Evolutionary conservation across 2,329 filamentous ascomycete species (phyloP), one percentile per base, ranked within the genome.

Genomic region (Claviceps sorghi): DNA sequence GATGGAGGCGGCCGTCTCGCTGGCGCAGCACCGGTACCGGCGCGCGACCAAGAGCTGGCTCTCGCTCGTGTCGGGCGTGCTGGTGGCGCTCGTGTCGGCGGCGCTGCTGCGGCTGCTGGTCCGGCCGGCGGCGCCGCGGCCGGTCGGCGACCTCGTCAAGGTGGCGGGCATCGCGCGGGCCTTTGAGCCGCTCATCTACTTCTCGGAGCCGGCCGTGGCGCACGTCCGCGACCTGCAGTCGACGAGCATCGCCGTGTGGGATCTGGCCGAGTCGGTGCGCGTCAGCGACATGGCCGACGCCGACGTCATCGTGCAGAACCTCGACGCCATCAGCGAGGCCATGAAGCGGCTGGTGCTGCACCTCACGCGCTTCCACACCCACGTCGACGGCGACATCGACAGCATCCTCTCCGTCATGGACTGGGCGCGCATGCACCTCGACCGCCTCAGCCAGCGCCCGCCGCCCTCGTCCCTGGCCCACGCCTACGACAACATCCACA

Each of bases 371-470:
- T 96, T 97, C 72, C 95, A 96, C 65, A 86, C 89, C 50, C 88
- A 90, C 58, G 88, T 97, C 13, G 88, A 96, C 61, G 87, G 88
- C 29, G 91, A 96, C 62, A 86, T 97, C 60, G 91, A 96, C 64
- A 84, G 85, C 55, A 95, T 96, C 58, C 76, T 97, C 38, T 84
- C 93, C 55, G 88, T 94, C 50, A 96, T 97, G 89, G 88, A 95
- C 64, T 96, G 91, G 91, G 87, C 88, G 15, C 85, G 85, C 62
- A 82, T 89, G 58, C 89, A 96, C 66, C 79, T 97, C 15, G 75
- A 82, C 55, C 82, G 82, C 46, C 72, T 93, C 53, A 78, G 81
- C 55, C 73, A 74, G 22, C 70, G 77, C 21, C 79, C 82, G 7
- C 76, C 78, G 1, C 77, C 81, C 36, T 68, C 65, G 5, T 64